Evolutionary conservation across 352 stramenopile genomes (phyloP).

Genomic region (Pythium sukuiense): DNA sequence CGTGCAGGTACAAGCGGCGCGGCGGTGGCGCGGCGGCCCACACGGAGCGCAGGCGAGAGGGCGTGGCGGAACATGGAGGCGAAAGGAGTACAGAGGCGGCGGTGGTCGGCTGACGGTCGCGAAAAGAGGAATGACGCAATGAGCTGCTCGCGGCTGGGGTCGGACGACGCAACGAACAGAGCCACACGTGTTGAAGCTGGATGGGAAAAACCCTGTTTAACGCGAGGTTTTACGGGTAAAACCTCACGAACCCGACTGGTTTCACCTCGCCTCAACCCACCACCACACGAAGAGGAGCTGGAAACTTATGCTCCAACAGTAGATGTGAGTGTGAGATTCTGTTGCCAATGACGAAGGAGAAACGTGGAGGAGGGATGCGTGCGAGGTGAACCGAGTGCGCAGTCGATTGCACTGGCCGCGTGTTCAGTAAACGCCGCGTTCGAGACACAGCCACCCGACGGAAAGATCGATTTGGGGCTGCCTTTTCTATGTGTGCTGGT

Average conservation of each 20-base stretch:
- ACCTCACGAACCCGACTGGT: neutral
- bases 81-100: neutral
- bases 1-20: conserved; percentile 16
- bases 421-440: neutral
- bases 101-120: conserved; percentile 3
- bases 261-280: neutral
- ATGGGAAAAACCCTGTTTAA: conserved; percentile 27
- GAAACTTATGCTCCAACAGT: neutral
- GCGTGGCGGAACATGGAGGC: conserved; percentile 25
- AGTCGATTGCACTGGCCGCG: neutral
- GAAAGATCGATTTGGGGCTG: neutral
- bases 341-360: neutral
- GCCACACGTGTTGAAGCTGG: conserved; percentile 21
- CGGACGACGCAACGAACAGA: conserved; percentile 2
- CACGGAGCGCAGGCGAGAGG: conserved; percentile 14
- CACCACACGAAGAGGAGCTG: conserved; percentile 1
- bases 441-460: conserved; percentile 1
- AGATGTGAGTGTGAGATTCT: neutral
- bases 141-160: neutral
- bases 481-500: conserved; percentile 8
- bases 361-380: neutral
- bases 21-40: conserved; percentile 15
- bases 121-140: conserved; percentile 27
- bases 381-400: neutral
- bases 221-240: conserved; percentile 18